Conservation (phyloP, 2,329 filamentous ascomycete species). For the Aspergillus sp. region DNA sequence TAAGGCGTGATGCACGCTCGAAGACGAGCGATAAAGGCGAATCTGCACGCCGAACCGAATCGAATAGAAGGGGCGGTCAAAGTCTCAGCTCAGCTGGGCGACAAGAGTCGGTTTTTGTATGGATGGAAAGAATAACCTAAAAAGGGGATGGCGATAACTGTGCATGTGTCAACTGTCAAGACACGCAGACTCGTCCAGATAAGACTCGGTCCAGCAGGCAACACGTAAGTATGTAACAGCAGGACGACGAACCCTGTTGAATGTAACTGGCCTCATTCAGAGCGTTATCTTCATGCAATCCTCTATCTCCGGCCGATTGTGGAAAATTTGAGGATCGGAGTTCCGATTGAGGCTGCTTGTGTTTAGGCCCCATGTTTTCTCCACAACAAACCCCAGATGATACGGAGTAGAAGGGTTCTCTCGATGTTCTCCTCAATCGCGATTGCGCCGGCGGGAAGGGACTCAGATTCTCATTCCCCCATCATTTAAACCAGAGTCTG, state of each 20-base stretch:
- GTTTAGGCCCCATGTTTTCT: not conserved
- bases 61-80: not conserved
- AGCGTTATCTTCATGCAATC: not conserved
- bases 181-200: not conserved
- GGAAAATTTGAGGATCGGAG: not conserved
- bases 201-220: not conserved
- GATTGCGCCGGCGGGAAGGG: not conserved
- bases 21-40: constrained; percentile 6
- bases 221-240: not conserved
- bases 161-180: not conserved
- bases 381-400: not conserved
- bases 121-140: not conserved
- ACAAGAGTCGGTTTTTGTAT: not conserved
- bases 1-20: constrained; percentile 23
- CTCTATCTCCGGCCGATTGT: not conserved
- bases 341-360: not conserved
- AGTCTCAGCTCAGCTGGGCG: not conserved
- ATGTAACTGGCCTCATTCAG: not conserved
- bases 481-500: too few species aligned
- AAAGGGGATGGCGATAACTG: not conserved
- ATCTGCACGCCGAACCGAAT: constrained; percentile 7
- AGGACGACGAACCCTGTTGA: not conserved
- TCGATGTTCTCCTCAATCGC: not conserved
- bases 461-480: too few species aligned
- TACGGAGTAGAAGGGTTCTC: not conserved